Conservation (phyloP, 805 yeast genomes). For the Grigorovia yakushimaensis region DNA sequence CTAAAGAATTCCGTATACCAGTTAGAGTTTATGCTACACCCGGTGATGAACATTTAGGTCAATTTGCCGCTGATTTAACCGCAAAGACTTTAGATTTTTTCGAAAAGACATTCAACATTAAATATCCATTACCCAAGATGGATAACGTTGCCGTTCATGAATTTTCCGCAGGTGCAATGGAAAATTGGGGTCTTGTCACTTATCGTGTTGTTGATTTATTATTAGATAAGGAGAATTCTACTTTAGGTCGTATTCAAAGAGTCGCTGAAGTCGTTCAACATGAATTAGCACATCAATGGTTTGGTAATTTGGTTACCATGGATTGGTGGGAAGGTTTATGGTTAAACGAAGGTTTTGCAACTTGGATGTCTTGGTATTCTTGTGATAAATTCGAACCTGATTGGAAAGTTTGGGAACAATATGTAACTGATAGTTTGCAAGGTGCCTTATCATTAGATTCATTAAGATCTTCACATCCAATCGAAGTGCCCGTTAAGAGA, state of each 20-base stretch:
- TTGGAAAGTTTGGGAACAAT: constrained; percentile 82
- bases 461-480: constrained; percentile 75
- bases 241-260: constrained; percentile 53
- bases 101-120: constrained; percentile 61
- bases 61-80: constrained; percentile 63
- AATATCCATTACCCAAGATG: constrained; percentile 71
- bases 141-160: constrained; percentile 79
- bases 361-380: constrained; percentile 86
- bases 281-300: constrained; percentile 89
- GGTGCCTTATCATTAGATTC: constrained; percentile 68
- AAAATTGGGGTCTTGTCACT: constrained; percentile 73
- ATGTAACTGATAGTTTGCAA: constrained; percentile 69
- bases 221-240: constrained; percentile 61
- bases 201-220: constrained; percentile 69
- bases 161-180: constrained; percentile 85
- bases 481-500: constrained; percentile 69
- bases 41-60: constrained; percentile 62
- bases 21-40: constrained; percentile 75
- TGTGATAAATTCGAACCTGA: constrained; percentile 69
- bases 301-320: constrained; percentile 84
- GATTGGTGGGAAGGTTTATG: constrained; percentile 89
- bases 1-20: constrained; percentile 56
- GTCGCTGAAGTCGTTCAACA: constrained; percentile 83
- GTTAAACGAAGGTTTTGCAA: constrained; percentile 85
- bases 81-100: constrained; percentile 67